phyloP scores from a whole-genome alignment of 2,329 filamentous ascomycete genomes.

The Ascochyta clinopodiicola region DNA sequence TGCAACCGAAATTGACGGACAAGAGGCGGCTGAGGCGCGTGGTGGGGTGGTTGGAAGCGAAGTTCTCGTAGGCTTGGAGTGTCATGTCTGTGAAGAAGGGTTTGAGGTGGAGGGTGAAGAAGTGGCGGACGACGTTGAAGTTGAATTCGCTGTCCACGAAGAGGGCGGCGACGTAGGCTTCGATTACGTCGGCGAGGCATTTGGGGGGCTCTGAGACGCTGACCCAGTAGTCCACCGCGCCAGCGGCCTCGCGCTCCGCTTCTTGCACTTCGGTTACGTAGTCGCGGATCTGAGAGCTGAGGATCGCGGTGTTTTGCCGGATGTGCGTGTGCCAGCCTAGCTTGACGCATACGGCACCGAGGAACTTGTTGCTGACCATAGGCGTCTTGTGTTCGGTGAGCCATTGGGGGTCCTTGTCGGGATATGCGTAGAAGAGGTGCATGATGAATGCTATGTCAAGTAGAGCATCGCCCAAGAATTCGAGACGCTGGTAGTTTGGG shows the following conservation, averaged over 20 bases:
- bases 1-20: constrained; percentile 70
- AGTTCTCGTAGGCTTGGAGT: constrained; percentile 75
- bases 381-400: constrained; percentile 98
- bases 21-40: constrained; percentile 73
- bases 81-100: constrained; percentile 86
- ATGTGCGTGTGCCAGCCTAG: constrained; percentile 80
- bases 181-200: constrained; percentile 82
- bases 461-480: constrained; percentile 89
- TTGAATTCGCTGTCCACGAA: constrained; percentile 89
- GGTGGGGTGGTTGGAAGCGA: constrained; percentile 82
- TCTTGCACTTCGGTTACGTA: constrained; percentile 66
- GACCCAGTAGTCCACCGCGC: constrained; percentile 73
- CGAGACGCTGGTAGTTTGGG: constrained; percentile 87
- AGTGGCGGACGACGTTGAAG: constrained; percentile 73
- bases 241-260: constrained; percentile 57
- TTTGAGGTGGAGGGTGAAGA: constrained; percentile 77
- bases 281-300: constrained; percentile 58
- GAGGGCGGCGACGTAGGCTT: constrained; percentile 86
- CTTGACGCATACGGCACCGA: constrained; percentile 79
- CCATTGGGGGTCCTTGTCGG: constrained; percentile 89
- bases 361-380: constrained; percentile 97
- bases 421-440: constrained; percentile 78
- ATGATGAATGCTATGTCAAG: constrained; percentile 87
- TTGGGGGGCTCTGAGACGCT: constrained; percentile 68
- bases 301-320: constrained; percentile 58